Evolutionary conservation across 2,329 filamentous ascomycete genomes (phyloP).

Genomic region (Westerdykella sp.): DNA sequence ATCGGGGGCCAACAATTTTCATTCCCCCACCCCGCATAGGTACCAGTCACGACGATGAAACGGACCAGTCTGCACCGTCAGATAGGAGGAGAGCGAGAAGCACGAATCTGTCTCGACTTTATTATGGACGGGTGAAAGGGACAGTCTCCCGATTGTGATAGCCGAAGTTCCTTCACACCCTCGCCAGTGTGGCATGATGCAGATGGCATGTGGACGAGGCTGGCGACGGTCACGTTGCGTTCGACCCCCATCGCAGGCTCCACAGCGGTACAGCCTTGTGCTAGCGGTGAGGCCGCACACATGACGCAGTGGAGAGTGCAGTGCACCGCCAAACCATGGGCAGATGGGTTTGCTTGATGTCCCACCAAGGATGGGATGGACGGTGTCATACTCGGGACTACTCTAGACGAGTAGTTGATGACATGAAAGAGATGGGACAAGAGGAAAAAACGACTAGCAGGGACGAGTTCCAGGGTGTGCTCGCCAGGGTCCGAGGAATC

Average conservation of each 20-base stretch:
- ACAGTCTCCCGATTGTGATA: slow-evolving; percentile 8
- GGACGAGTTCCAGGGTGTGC: not conserved
- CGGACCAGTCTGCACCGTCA: slow-evolving; percentile 2
- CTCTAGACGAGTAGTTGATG: not conserved
- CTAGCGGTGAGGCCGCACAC: slow-evolving; percentile 6
- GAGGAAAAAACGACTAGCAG: not conserved
- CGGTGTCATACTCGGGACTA: slow-evolving; percentile 1
- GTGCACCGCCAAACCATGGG: not conserved
- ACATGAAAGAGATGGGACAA: not conserved
- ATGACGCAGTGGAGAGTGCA: not conserved
- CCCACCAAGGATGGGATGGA: not conserved
- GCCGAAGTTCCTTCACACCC: not conserved
- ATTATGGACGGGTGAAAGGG: slow-evolving; percentile 4
- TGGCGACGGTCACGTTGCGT: slow-evolving; percentile 1
- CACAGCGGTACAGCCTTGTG: slow-evolving; percentile 4
- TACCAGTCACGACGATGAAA: not conserved
- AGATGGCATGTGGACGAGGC: not conserved
- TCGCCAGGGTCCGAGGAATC: slow-evolving; percentile 5
- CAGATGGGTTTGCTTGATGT: not conserved
- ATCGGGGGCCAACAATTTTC: no score
- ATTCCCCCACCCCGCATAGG: no score
- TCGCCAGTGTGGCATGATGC: not conserved
- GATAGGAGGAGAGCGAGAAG: slow-evolving; percentile 14
- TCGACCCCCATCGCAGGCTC: not conserved
- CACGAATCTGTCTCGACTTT: slow-evolving; percentile 16